These are phyloP conservation scores for Solanum chacoense DNA, from an alignment of 305 asterid genomes.

Conservation along the genomic window DNA sequence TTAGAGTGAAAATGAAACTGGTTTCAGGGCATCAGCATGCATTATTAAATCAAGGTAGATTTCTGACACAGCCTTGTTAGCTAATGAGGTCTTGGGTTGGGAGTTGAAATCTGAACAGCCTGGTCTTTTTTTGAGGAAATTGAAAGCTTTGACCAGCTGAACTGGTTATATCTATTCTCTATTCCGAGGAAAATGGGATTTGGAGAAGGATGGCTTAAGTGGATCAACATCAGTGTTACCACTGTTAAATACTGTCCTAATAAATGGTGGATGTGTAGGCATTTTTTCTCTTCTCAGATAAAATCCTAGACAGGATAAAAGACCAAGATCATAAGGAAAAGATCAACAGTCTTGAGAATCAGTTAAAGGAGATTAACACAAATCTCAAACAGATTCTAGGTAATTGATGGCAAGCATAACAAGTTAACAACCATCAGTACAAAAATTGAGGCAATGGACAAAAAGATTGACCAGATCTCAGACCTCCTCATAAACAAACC, in stretches of 20 bases:
- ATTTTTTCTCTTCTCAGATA: neutral
- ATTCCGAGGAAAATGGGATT: neutral
- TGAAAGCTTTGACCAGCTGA: neutral
- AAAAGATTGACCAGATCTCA: no score
- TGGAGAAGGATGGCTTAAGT: neutral
- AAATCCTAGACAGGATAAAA: no score
- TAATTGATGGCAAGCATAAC: no score
- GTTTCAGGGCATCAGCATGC: neutral
- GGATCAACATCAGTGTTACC: neutral
- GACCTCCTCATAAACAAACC: no score
- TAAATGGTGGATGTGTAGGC: neutral
- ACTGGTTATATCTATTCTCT: neutral
- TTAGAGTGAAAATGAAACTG: neutral
- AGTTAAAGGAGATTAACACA: no score
- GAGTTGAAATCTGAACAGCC: neutral
- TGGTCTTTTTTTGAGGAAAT: neutral
- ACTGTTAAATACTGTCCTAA: neutral
- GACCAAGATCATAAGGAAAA: no score
- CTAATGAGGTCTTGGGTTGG: neutral
- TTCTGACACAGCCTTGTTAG: neutral
- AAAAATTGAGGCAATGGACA: no score
- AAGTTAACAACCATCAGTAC: no score
- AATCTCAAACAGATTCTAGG: no score
- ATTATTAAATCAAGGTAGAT: neutral
- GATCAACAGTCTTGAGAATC: no score